Evolutionary conservation across 768 basidiomycete species (phyloP), one percentile per base, ranked within the genome.

Genomic region (Amanita rubescens): DNA sequence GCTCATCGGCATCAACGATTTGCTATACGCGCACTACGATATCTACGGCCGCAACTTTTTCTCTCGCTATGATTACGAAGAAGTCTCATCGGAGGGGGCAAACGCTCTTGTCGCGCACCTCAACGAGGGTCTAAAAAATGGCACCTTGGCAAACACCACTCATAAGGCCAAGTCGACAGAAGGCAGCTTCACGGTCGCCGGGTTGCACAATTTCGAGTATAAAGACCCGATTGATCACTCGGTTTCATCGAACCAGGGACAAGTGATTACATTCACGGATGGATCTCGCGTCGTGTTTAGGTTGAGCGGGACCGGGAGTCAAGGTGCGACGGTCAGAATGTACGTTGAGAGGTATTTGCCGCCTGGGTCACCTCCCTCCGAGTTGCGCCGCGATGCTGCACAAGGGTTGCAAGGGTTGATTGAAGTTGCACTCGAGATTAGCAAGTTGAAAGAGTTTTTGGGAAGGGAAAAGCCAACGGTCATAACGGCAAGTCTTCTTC

Each of bases 51-150:
- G 96, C 55, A 93, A 87, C 45, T 98, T 96, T 84, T 99, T 99
- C 80, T 94, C 90, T 61, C 87, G 94, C 57, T 98, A 99, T 70
- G 96, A 99, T 72, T 99, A 99, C 74, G 96, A 99, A 67, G 96
- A 98, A 67, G 92, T 96, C 43, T 78, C 90, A 2, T 92, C 94
- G 0, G 89, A 88, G 34, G 91, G 89, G 30, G 96, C 96, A 42
- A 81, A 90, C 62, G 82, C 84, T 57, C 75, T 99, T 58, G 92
- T 98, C 63, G 78, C 77, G 32, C 76, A 83, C 63, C 72, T 99
- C 65, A 82, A 94, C 67, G 69, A 75, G 9, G 80, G 82, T 34
- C 82, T 95, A 68, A 72, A 79, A 55, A 73, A 78, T 5, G 73
- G 79, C 1, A 83, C 82, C 45, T 84, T 97, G 62, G 75, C 80